Evolutionary conservation across 164 flowering plant species (phyloP).

Genomic region (Magnolia changhungtana): DNA sequence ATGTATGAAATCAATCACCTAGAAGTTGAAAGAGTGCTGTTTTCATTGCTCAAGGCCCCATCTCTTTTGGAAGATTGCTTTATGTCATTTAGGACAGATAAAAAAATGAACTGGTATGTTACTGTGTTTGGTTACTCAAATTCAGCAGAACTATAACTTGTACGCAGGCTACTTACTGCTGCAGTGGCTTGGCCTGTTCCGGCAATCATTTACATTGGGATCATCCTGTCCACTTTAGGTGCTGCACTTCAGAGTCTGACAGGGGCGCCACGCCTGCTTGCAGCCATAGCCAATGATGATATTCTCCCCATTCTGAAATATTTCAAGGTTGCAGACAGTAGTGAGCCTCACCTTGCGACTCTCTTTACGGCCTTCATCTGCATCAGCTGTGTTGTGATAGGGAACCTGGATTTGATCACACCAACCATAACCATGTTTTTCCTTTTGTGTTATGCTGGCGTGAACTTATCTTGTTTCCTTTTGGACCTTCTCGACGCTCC

Average conservation of each 20-base stretch:
- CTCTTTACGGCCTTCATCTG: conserved; percentile 92
- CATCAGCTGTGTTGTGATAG: conserved; percentile 81
- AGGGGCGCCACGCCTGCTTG: conserved; percentile 97
- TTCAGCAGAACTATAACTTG: background rate
- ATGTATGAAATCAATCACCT: too few species aligned
- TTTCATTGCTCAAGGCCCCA: too few species aligned
- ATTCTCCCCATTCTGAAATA: conserved; percentile 93
- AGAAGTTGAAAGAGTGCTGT: too few species aligned
- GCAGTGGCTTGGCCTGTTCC: conserved; percentile 98
- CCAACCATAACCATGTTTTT: conserved; percentile 98
- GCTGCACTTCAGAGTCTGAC: conserved; percentile 98
- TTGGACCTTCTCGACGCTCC: conserved; percentile 99
- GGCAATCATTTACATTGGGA: conserved; percentile 76
- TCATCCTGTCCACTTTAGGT: conserved; percentile 94
- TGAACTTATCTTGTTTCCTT: conserved; percentile 96
- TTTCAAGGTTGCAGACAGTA: conserved; percentile 89
- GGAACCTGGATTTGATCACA: conserved; percentile 93
- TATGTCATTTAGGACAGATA: background rate
- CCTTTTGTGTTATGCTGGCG: conserved; percentile 94
- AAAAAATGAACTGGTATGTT: too few species aligned
- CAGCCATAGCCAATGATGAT: conserved; percentile 99
- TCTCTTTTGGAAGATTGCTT: background rate
- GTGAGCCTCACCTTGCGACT: conserved; percentile 87
- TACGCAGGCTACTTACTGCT: conserved; percentile 88
- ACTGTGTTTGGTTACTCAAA: background rate